Evolutionary conservation across 1,139 yeast species (phyloP).

Genomic region (Suhomyces kunorum): DNA sequence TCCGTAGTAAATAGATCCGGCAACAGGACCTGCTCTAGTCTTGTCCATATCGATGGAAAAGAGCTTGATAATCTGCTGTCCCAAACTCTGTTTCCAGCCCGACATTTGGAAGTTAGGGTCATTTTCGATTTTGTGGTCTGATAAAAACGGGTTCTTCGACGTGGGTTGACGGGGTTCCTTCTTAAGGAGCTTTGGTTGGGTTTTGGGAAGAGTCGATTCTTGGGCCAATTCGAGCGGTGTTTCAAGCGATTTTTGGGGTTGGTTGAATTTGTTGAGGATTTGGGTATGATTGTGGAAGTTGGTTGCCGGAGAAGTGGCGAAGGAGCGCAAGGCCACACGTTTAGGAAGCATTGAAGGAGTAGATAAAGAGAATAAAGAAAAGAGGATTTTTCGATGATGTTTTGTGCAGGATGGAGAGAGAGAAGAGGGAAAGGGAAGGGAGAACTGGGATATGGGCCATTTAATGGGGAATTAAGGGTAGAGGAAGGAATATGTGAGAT

Average conservation of each 20-base stretch:
- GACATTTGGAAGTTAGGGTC: slow-evolving; percentile 58
- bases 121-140: slow-evolving; percentile 60
- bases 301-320: slow-evolving; percentile 3
- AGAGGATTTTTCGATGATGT: slow-evolving; percentile 5
- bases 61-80: slow-evolving; percentile 66
- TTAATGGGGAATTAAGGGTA: no score
- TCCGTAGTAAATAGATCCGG: slow-evolving; percentile 84
- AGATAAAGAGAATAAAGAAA: background rate
- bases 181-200: slow-evolving; percentile 41
- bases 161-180: slow-evolving; percentile 43
- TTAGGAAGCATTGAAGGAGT: slow-evolving; percentile 4
- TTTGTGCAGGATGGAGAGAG: slow-evolving; percentile 3
- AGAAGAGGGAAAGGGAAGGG: no score
- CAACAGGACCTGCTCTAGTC: slow-evolving; percentile 90
- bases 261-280: slow-evolving; percentile 25
- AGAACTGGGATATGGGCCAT: no score
- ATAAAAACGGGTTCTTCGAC: slow-evolving; percentile 50
- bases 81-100: slow-evolving; percentile 67
- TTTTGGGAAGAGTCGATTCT: slow-evolving; percentile 50
- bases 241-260: slow-evolving; percentile 25
- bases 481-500: no score
- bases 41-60: slow-evolving; percentile 88
- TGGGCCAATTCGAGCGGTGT: slow-evolving; percentile 50
- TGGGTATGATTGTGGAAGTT: slow-evolving; percentile 17
- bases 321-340: slow-evolving; percentile 6